A percentile compares a stretch with the other conserved stretches of the same genome.
phyloP scores from a whole-genome alignment of 2,329 filamentous ascomycete genomes.

The Mollisia scopiformis region DNA sequence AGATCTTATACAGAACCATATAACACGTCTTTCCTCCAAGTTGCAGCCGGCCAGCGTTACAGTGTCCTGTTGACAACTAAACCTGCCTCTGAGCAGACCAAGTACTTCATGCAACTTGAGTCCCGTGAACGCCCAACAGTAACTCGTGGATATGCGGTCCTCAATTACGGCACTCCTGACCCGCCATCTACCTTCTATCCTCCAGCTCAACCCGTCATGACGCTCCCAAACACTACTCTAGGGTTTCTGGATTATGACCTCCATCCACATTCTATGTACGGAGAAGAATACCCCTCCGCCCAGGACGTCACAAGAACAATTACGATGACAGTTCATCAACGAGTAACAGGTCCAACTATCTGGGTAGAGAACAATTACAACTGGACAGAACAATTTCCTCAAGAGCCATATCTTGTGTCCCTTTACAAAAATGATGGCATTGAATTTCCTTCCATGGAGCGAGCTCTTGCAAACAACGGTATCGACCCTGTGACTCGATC shows the following conservation, averaged over 20 bases:
- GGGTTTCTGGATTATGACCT: conserved; percentile 41
- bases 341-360: conserved; percentile 20
- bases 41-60: conserved; percentile 53
- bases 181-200: conserved; percentile 20
- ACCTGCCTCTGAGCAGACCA: conserved; percentile 33
- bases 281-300: conserved; percentile 32
- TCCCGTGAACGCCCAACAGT: conserved; percentile 45
- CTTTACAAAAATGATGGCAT: conserved; percentile 44
- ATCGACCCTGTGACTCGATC: conserved; percentile 45
- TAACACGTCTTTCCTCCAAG: conserved; percentile 46
- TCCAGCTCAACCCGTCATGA: conserved; percentile 26
- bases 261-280: conserved; percentile 22
- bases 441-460: conserved; percentile 45
- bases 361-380: conserved; percentile 38
- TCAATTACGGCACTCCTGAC: conserved; percentile 39
- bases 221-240: conserved; percentile 28
- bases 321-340: conserved; percentile 38
- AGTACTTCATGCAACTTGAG: conserved; percentile 47
- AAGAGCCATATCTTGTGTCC: conserved; percentile 47
- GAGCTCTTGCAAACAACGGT: conserved; percentile 44
- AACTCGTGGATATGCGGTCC: conserved; percentile 44
- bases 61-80: conserved; percentile 51
- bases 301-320: conserved; percentile 41
- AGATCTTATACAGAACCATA: conserved; percentile 44
- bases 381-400: conserved; percentile 38